These are phyloP conservation scores for Ceratocystis papillata DNA, from an alignment of 2,329 filamentous ascomycete species.

Conservation along the genomic window DNA sequence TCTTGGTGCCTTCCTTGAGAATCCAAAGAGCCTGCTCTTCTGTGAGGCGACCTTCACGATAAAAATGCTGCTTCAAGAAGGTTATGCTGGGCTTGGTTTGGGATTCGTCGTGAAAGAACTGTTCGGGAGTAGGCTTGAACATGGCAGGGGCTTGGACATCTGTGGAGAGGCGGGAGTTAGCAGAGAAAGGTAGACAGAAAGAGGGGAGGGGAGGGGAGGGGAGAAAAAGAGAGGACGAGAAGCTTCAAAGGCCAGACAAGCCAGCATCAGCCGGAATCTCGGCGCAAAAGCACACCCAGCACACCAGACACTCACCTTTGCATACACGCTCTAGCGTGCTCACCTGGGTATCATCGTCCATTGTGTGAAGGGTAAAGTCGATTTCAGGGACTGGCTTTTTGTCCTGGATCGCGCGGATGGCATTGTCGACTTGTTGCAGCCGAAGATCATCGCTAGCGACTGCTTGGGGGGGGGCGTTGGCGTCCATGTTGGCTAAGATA, in stretches of 20 bases:
- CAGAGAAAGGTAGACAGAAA: background rate
- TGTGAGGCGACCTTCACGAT: constrained; percentile 89
- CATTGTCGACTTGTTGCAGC: constrained; percentile 67
- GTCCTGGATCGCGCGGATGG: constrained; percentile 79
- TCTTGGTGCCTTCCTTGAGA: constrained; percentile 72
- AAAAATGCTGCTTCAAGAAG: constrained; percentile 97
- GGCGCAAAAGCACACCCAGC: no score
- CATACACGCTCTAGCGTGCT: constrained; percentile 92
- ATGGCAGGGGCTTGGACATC: constrained; percentile 97
- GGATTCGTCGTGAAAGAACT: constrained; percentile 84
- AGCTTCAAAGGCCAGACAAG: no score
- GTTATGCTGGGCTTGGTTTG: constrained; percentile 80
- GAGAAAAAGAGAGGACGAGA: constrained; percentile 19
- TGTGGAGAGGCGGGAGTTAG: constrained; percentile 34
- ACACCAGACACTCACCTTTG: constrained; percentile 60
- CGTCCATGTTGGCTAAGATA: constrained; percentile 36
- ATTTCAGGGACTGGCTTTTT: constrained; percentile 97
- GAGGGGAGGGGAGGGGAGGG: background rate
- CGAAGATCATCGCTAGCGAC: constrained; percentile 38
- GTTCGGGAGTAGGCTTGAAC: constrained; percentile 80
- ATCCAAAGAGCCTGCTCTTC: constrained; percentile 98
- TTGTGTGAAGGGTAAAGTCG: constrained; percentile 94
- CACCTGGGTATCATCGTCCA: constrained; percentile 94
- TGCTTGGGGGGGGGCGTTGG: constrained; percentile 33
- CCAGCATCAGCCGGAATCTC: no score